phyloP scores from a whole-genome alignment of 495 filamentous ascomycete genomes.

The Ramalina intermedia region DNA sequence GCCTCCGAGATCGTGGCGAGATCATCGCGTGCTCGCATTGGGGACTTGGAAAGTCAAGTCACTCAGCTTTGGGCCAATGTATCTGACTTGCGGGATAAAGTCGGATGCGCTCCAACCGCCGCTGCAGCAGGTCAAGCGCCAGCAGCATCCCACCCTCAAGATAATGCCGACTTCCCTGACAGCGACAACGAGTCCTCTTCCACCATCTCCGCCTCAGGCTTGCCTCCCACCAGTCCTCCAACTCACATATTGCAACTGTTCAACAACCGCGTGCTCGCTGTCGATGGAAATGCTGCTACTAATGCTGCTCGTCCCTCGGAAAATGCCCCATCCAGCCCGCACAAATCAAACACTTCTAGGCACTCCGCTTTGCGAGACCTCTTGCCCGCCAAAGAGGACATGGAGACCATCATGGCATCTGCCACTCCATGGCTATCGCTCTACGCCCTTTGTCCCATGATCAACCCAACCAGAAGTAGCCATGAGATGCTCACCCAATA shows the following conservation, averaged over 20 bases:
- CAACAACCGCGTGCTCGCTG: conserved; percentile 20
- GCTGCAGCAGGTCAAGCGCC: background rate
- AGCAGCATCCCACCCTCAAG: background rate
- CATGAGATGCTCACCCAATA: conserved; percentile 12
- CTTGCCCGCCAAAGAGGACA: conserved; percentile 15
- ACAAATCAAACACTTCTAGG: conserved; percentile 1
- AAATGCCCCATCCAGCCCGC: conserved; percentile 3
- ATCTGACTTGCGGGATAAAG: conserved; percentile 11
- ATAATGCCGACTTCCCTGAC: background rate
- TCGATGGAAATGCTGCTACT: conserved; percentile 1
- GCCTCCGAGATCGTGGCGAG: conserved; percentile 4
- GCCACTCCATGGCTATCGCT: conserved; percentile 17
- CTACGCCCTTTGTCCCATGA: conserved; percentile 12
- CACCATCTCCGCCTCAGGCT: conserved; percentile 9
- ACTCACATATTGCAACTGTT: conserved; percentile 19
- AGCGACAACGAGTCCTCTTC: background rate
- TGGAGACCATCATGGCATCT: conserved; percentile 3
- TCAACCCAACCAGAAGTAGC: conserved; percentile 7
- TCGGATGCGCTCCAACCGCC: conserved; percentile 5
- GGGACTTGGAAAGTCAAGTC: conserved; percentile 17
- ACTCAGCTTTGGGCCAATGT: conserved; percentile 13
- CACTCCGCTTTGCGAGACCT: conserved; percentile 12
- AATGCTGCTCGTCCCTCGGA: background rate
- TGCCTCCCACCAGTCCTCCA: conserved; percentile 11
- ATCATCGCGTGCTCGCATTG: conserved; percentile 16